phyloP scores from a whole-genome alignment of 169 alveolate genomes.

The Plasmodium coatneyi region DNA sequence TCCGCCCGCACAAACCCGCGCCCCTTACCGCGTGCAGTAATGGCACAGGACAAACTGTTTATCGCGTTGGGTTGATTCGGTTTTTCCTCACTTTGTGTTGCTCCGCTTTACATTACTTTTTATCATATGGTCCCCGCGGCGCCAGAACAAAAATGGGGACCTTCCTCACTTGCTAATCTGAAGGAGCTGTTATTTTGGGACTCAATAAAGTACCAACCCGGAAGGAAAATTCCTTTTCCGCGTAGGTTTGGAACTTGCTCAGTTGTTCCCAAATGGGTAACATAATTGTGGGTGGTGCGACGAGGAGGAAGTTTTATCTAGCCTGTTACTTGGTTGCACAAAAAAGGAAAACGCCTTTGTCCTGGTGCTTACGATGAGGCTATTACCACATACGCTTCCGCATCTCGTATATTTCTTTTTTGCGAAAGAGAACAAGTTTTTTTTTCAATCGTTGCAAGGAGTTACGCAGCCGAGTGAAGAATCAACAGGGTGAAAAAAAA shows the following conservation, averaged over 20 bases:
- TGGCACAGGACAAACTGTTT: background rate
- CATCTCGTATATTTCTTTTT: background rate
- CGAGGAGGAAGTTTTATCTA: background rate
- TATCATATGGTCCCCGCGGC: background rate
- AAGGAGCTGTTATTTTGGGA: background rate
- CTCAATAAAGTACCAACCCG: background rate
- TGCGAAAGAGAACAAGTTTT: background rate
- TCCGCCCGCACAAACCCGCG: background rate
- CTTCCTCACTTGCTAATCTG: background rate
- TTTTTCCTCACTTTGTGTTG: background rate
- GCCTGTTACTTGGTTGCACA: background rate
- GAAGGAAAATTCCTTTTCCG: background rate
- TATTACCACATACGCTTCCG: background rate
- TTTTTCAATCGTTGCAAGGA: background rate
- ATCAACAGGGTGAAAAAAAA: background rate
- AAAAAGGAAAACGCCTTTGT: background rate
- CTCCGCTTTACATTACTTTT: background rate
- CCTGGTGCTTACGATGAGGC: background rate
- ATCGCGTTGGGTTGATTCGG: background rate
- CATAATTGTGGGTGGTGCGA: background rate
- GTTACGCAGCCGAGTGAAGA: background rate
- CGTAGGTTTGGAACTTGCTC: background rate
- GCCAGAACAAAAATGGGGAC: background rate
- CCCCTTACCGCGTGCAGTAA: background rate
- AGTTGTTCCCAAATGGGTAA: background rate